phyloP scores from a whole-genome alignment of 2,329 filamentous ascomycete genomes.

The Stagonosporopsis vannaccii region DNA sequence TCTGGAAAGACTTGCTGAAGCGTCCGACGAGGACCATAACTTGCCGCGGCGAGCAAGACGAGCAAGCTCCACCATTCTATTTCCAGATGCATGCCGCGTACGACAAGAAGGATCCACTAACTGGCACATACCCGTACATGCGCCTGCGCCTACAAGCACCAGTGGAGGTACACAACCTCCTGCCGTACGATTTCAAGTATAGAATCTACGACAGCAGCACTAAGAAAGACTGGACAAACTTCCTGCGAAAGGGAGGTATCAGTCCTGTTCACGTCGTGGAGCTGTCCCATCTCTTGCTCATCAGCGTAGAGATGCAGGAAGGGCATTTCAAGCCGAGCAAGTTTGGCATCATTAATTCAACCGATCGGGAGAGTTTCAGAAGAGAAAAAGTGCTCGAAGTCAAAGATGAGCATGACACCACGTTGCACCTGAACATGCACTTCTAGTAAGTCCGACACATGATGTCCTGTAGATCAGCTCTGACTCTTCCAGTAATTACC shows the following conservation, averaged over 20 bases:
- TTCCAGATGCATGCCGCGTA: conserved; percentile 92
- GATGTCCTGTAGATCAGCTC: conserved; percentile 19
- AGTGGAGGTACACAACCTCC: conserved; percentile 89
- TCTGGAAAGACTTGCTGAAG: conserved; percentile 91
- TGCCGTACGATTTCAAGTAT: conserved; percentile 99
- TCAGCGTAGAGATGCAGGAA: conserved; percentile 97
- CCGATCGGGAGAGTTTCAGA: conserved; percentile 84
- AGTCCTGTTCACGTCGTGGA: conserved; percentile 98
- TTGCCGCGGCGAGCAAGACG: conserved; percentile 84
- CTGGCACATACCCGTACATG: conserved; percentile 92
- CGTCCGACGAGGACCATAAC: conserved; percentile 85
- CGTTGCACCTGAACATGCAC: conserved; percentile 83
- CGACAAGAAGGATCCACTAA: conserved; percentile 83
- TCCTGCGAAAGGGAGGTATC: conserved; percentile 92
- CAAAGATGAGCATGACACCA: conserved; percentile 83
- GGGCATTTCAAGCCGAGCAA: conserved; percentile 94
- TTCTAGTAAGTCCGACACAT: conserved; percentile 68
- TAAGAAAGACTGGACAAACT: conserved; percentile 99
- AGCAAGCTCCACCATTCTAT: conserved; percentile 83
- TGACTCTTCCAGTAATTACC: conserved; percentile 64
- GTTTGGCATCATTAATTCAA: conserved; percentile 95
- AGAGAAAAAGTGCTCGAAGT: conserved; percentile 80
- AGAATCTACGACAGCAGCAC: conserved; percentile 99
- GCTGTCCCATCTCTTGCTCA: conserved; percentile 86
- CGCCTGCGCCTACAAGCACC: conserved; percentile 88